These are phyloP conservation scores for Acaromyces ingoldii DNA, from an alignment of 1,284 basidiomycete species.

Conservation along the genomic window DNA sequence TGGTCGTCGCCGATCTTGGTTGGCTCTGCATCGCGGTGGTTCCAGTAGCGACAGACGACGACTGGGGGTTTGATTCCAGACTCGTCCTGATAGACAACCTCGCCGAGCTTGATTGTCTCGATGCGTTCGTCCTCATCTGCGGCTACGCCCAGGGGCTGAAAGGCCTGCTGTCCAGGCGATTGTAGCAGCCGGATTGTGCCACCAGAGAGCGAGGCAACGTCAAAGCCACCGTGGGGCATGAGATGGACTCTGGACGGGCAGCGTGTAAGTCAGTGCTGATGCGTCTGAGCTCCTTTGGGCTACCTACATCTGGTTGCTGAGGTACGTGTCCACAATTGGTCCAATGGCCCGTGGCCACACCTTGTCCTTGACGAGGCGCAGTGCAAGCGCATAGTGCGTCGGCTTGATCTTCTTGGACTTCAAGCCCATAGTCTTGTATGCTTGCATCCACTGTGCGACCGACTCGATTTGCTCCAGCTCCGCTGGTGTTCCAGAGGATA, in stretches of 20 bases:
- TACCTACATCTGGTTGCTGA: not conserved
- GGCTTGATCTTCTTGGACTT: conserved; percentile 4
- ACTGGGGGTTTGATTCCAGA: not conserved
- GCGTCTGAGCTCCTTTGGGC: not conserved
- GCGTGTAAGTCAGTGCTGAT: not conserved
- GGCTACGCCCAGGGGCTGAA: not conserved
- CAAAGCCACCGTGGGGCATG: conserved; percentile 4
- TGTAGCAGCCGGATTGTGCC: not conserved
- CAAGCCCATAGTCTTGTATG: not conserved
- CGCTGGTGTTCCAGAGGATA: not conserved
- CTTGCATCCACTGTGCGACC: not conserved
- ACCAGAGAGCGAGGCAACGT: not conserved
- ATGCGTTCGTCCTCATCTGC: not conserved
- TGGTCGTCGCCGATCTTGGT: conserved; percentile 1
- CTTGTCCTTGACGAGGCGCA: conserved; percentile 1
- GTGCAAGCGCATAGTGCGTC: not conserved
- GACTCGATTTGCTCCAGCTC: no score
- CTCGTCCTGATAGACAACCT: not conserved
- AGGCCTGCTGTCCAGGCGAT: not conserved
- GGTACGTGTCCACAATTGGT: conserved; percentile 1
- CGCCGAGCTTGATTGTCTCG: not conserved
- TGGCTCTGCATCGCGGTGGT: not conserved
- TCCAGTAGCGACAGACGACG: not conserved
- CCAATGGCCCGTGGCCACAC: conserved; percentile 1
- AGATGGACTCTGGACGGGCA: not conserved